These are phyloP conservation scores for Ceratobasidium theobromae DNA, from an alignment of 1,284 basidiomycete genomes.

Conservation along the genomic window DNA sequence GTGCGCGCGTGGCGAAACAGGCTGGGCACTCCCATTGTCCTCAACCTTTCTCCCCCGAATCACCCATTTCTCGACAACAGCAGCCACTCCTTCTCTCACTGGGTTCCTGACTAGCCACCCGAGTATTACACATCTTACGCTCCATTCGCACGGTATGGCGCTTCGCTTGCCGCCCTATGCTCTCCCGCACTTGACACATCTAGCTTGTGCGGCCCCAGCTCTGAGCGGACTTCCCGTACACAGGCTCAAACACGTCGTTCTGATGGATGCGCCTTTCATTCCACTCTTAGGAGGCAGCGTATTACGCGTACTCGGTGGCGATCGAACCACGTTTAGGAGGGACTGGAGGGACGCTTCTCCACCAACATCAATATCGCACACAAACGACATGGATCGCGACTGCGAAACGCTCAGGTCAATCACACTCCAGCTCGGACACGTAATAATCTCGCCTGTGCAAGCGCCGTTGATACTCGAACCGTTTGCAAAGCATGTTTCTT, in stretches of 20 bases:
- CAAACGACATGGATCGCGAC: not conserved
- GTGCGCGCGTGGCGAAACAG: constrained; percentile 27
- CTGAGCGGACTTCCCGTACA: not conserved
- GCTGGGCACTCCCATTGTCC: constrained; percentile 10
- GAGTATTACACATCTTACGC: constrained; percentile 3
- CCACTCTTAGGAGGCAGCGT: constrained; percentile 2
- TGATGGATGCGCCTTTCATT: constrained; percentile 22
- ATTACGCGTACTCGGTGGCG: not conserved
- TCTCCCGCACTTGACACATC: constrained; percentile 8
- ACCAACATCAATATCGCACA: too few relatives aligned
- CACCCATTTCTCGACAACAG: constrained; percentile 16
- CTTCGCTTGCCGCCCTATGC: constrained; percentile 13
- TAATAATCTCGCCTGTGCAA: constrained; percentile 5
- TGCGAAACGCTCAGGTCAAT: constrained; percentile 5
- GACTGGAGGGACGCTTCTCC: not conserved
- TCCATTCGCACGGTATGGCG: constrained; percentile 20
- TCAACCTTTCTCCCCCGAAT: not conserved
- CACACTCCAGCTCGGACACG: constrained; percentile 16
- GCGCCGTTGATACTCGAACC: constrained; percentile 23
- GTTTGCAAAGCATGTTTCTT: constrained; percentile 11
- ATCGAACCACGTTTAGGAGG: not conserved
- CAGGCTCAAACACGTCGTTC: constrained; percentile 5
- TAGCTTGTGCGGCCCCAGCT: constrained; percentile 22
- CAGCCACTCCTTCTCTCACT: not conserved
- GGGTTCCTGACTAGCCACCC: constrained; percentile 6